Base-by-base conservation (phyloP, 352 stramenopile species). In the Phytophthora fragariaefolia region DNA sequence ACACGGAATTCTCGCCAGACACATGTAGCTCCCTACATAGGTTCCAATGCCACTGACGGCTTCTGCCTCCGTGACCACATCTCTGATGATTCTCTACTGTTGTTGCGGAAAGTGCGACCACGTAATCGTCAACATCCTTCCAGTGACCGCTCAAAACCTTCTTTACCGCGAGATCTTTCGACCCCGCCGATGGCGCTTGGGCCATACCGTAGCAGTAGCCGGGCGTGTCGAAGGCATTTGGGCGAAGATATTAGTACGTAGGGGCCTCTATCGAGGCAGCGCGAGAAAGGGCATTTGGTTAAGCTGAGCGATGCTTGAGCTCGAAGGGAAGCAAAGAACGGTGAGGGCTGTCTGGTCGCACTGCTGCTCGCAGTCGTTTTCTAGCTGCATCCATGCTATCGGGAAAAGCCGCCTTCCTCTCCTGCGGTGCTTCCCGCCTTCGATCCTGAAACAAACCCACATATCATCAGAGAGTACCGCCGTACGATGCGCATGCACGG, bases 381-480 rank as follows among this genome's bases (percentile, higher is more conserved):
- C 17, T 15, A 43, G 12, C 12, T 12, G 12, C 6, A 12, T 12
- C 6, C 30, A 18, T 43, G 34, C 34, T 15, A 43, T 43, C 34
- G 34, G 34, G 34, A 43, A 43, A 43, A 43, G 17, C 17, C 9
- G 17, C 34, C 17, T 43, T 43, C 34, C 9, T 43, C 34, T 43
- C 34, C 34, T 15, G 17, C 34, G 10, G 9, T 18, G 30, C 30
- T 38, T 38, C 30, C 6, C 30, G 30, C 30, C 30, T 38, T 38
- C 6, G 30, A 12, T 38, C 30, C 6, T 38, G 30, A 38, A 38
- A 38, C 30, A 6, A 76, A n/a, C 57, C 53, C n/a, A n/a, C n/a
- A n/a, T n/a, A n/a, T n/a, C n/a, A n/a, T n/a, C n/a, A n/a, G n/a
- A n/a, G n/a, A n/a, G n/a, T n/a, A n/a, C n/a, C n/a, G n/a, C n/a